Evolutionary conservation across 768 basidiomycete species (phyloP), one percentile per base, ranked within the genome.

Genomic region (Termitomyces sp.): DNA sequence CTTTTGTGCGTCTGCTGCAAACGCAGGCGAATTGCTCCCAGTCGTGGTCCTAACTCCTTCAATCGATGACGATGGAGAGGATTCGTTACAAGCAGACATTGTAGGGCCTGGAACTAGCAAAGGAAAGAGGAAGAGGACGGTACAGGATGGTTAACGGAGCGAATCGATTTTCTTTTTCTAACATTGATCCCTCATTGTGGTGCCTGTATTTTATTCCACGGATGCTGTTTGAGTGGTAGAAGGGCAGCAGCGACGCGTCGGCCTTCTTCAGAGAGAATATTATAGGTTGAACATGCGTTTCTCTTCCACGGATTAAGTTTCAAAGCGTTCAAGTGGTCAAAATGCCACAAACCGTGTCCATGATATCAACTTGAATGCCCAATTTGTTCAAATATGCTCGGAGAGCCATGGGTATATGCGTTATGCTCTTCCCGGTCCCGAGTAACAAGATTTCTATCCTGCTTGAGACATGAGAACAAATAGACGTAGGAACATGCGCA

Each of bases 221-320:
- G 45, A 35, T 74, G 76, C 44, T 79, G 77, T 7, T 74, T 71
- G 18, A 86, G 62, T 4, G 94, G 94, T 20, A 95, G 76, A n/a
- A 97, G 71, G 2, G 94, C 95, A 14, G 92, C 94, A 41, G 94
- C 92, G 13, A 98, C 92, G 26, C 89, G 86, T 53, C 96, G 79
- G 7, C 96, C 96, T 72, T 99, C 96, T 70, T 99, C 96, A 0
- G 88, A 73, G 47, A 99, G 79, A 24, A 99, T 70, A 70, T 99
- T 98, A 71, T 94, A 99, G 0, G 96, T 98, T 28, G 95, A 88
- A 65, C 92, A 94, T 18, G 95, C 96, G 68, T 95, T 97, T 66
- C 92, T 77, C 94, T 90, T 56, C 20, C 5, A 44, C n/a, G 16
- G 30, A 62, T 47, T 52, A 10, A 28, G 47, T 49, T 53, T 35